Percentiles rank a stretch among this genome's conserved stretches.
These are phyloP conservation scores for Fonsecaea monophora DNA, from an alignment of 2,329 filamentous ascomycete species.

Conservation along the genomic window DNA sequence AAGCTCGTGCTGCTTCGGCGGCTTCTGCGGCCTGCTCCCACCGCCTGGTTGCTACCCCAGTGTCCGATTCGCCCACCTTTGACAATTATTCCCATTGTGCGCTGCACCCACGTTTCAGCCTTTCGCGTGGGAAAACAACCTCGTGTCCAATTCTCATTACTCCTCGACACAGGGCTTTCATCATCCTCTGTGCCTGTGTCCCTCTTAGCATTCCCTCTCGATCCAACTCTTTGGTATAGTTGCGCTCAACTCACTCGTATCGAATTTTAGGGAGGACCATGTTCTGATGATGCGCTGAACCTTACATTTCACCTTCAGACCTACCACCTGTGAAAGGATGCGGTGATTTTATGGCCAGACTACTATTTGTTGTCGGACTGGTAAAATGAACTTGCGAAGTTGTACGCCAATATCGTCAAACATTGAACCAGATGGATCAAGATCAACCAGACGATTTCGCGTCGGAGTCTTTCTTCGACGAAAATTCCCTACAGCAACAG, in stretches of 20 bases:
- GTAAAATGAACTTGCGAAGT: background rate
- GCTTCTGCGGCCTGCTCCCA: background rate
- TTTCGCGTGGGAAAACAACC: conserved; percentile 7
- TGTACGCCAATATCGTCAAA: conserved; percentile 13
- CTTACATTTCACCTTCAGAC: background rate
- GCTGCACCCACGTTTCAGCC: conserved; percentile 15
- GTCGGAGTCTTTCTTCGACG: conserved; percentile 38
- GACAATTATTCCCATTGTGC: background rate
- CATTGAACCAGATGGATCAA: conserved; percentile 21
- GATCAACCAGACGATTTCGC: conserved; percentile 35
- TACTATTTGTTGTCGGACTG: background rate
- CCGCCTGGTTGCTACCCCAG: background rate
- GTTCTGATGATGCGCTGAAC: background rate
- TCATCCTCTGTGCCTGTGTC: too few relatives aligned
- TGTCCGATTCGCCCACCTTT: background rate
- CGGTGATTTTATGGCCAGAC: background rate
- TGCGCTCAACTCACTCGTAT: background rate
- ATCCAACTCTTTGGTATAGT: background rate
- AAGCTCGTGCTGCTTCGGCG: background rate
- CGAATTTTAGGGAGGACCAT: background rate
- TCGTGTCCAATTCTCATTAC: background rate
- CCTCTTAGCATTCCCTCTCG: background rate
- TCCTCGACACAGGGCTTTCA: background rate
- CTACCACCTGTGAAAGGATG: background rate
- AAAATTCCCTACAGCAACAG: conserved; percentile 32